Base-by-base conservation (phyloP, 805 yeast genomes). In the Maudiozyma turicensis region DNA sequence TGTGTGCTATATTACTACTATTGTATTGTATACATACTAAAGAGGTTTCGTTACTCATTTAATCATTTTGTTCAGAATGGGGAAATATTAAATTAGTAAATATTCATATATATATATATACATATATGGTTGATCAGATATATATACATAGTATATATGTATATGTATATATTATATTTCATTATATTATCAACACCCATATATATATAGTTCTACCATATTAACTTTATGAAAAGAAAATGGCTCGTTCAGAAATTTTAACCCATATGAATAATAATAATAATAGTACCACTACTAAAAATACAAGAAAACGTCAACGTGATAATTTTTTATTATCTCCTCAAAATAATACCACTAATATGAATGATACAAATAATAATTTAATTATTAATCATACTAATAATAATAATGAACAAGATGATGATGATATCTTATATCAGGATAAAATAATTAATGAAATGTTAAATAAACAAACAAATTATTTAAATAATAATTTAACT, bases 401-500 rank as follows among this genome's bases (percentile, higher is more conserved):
- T 6, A 32, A 28, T 40, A 40, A 28, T 11, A 45, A 45, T 30
- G 37, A 45, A n/a, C 37, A 33, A 15, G 41, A 26, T n/a, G 10
- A 38, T 10, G 37, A 38, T 35, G 35, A 44, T 15, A 37, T 38
- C 38, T 10, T 13, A 33, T 43, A 33, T 15, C 39, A 33, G 20
- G 45, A 43, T 33, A 43, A 33, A 35, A 10, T 44, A 34, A 42
- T 42, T 20, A 42, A 45, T 15, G 35, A 48, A n/a, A 58, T 60
- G 59, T 52, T 60, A 32, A 55, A 58, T n/a, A 57, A 57, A 44
- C 65, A 60, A 46, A 49, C 58, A 5, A 51, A 58, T 0, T 51
- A 55, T 37, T 46, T 60, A 26, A 57, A 57, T 15, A 53, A 54
- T 38, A 60, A 59, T 43, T 45, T 60, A 14, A 48, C 48, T 32